Base-by-base conservation (phyloP, 1,284 basidiomycete species). In the Malassezia sympodialis region DNA sequence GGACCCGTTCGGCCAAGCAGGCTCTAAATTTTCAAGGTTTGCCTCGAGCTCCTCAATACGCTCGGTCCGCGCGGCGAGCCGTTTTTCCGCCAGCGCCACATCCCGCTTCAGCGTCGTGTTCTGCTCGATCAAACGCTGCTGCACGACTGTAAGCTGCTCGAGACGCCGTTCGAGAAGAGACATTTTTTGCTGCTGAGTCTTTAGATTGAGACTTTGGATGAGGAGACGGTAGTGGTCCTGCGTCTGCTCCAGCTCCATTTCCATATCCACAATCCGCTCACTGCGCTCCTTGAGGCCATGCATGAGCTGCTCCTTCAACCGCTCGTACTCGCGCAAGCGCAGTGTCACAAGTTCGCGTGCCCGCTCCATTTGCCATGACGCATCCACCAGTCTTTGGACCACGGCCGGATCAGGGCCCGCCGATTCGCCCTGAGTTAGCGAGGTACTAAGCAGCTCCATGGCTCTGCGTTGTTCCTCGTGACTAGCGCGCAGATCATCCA, bases 171-270 rank as follows among this genome's bases (percentile, higher is more conserved):
- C 93, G 56, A 99, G 78, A 81, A 96, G 93, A 27, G 89, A 88
- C 87, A 98, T 94, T 82, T 96, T 96, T 82, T 93, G 91, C 79
- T 96, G 90, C 73, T 98, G 94, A 4, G 91, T 87, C 76, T 94
- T 90, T 76, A 87, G 89, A 76, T 96, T 96, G 78, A 90, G 93
- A 73, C 91, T 93, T 60, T 90, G 85, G 64, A 96, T 89, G 51
- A 99, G 89, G 68, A 94, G 93, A 79, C 91, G 93, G 79, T 98
- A 99, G 76, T 98, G 91, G 77, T 99, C 94, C 76, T 90, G 89
- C 76, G 94, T 89, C 76, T 98, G 94, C 74, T 99, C 94, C 37
- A 99, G 79, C 75, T 96, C 93, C 66, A 99, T 96, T 77, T 99
- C 94, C 45, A 99, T 83, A 77, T 98, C 94, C 56, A 99, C 93